Conservation (phyloP, 108 stramenopile genomes). For the Craspedostauros australis region DNA sequence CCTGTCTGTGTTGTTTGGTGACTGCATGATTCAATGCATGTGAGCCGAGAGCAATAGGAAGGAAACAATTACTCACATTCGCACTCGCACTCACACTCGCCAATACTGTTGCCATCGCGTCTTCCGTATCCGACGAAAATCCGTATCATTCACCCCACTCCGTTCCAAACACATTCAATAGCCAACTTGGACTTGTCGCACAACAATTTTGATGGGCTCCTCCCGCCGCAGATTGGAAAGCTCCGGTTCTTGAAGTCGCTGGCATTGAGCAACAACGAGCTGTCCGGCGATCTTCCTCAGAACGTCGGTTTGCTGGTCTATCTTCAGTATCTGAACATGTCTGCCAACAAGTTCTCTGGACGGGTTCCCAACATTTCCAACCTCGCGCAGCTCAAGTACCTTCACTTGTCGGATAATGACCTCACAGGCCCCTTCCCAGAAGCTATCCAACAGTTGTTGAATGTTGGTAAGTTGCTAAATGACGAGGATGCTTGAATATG, state of each 20-base stretch:
- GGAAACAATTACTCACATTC: too few relatives aligned
- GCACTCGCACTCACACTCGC: too few relatives aligned
- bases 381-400: constrained; percentile 31
- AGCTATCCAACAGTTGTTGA: constrained; percentile 31
- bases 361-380: constrained; percentile 28
- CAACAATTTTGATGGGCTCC: constrained; percentile 46
- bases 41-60: too few relatives aligned
- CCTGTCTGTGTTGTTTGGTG: not conserved
- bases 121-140: too few relatives aligned
- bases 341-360: constrained; percentile 34
- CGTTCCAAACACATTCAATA: too few relatives aligned
- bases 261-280: constrained; percentile 34
- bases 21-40: too few relatives aligned
- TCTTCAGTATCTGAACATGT: constrained; percentile 21
- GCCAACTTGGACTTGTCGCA: constrained; percentile 31
- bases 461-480: constrained; percentile 16
- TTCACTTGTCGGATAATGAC: constrained; percentile 58
- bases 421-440: constrained; percentile 56
- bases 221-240: constrained; percentile 42
- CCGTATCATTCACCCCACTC: too few relatives aligned
- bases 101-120: too few relatives aligned
- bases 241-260: constrained; percentile 39
- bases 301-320: constrained; percentile 20
- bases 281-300: constrained; percentile 35
- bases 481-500: not conserved